These are phyloP conservation scores for Acaromyces ingoldii DNA, from an alignment of 1,284 basidiomycete species.

Conservation along the genomic window DNA sequence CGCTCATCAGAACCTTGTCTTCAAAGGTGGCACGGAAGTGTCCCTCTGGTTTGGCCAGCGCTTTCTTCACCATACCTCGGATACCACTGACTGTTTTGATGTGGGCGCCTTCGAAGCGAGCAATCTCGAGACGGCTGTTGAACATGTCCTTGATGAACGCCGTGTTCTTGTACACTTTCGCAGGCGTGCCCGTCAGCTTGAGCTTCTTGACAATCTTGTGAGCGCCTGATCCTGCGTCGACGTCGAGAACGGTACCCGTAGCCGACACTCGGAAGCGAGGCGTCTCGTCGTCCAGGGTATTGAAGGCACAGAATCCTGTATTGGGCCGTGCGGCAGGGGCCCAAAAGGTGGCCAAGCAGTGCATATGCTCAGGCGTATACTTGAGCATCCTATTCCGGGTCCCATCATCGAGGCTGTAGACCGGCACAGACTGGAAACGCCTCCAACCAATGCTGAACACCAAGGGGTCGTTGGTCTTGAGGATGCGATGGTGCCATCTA, in stretches of 20 bases:
- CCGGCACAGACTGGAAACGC: slow-evolving; percentile 87
- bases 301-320: slow-evolving; percentile 93
- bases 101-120: slow-evolving; percentile 96
- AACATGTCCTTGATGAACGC: slow-evolving; percentile 99
- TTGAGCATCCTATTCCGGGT: slow-evolving; percentile 92
- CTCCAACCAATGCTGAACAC: slow-evolving; percentile 95
- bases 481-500: slow-evolving; percentile 83
- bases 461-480: slow-evolving; percentile 96
- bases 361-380: slow-evolving; percentile 99
- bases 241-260: slow-evolving; percentile 88
- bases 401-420: slow-evolving; percentile 87
- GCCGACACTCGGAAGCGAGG: slow-evolving; percentile 84
- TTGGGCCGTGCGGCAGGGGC: slow-evolving; percentile 56
- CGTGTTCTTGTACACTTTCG: slow-evolving; percentile 98
- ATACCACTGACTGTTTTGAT: slow-evolving; percentile 93
- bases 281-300: slow-evolving; percentile 65
- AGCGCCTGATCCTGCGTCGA: slow-evolving; percentile 60
- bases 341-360: slow-evolving; percentile 88
- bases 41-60: slow-evolving; percentile 85
- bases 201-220: slow-evolving; percentile 96
- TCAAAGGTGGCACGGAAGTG: slow-evolving; percentile 95
- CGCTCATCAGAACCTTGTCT: slow-evolving; percentile 93
- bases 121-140: slow-evolving; percentile 81
- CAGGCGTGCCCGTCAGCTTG: slow-evolving; percentile 89
- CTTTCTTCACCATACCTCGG: slow-evolving; percentile 93